Evolutionary conservation across 805 yeast species (phyloP), one percentile per base, ranked within the genome.

Genomic region (Lipomyces kockii): DNA sequence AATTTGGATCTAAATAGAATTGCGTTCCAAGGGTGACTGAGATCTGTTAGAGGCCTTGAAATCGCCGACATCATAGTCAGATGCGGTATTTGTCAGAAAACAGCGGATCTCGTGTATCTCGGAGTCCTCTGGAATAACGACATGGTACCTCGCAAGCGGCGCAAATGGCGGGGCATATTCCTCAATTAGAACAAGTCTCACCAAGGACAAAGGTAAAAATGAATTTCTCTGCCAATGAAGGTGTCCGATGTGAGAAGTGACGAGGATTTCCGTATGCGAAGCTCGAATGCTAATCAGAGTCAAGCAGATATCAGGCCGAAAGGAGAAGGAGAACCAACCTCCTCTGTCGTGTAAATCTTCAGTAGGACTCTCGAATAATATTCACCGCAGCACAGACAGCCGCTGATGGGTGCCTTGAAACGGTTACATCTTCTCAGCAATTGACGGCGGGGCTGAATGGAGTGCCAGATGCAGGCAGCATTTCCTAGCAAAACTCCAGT

Each of bases 391-490:
- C 17, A 43, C 49, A 5, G 49, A 3, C 9, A 43, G 22, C 8
- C 4, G 20, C 20, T 11, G 49, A 3, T 17, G 12, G 22, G 49
- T 43, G 6, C 22, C 49, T 43, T 37, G 43, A 37, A 12, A 12
- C 43, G 17, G 43, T 2, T 37, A 12, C 43, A 35, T 12, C 9
- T 43, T 43, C 49, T 17, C 7, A 17, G 22, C 22, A n/a, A n/a
- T n/a, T n/a, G n/a, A n/a, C n/a, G n/a, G n/a, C n/a, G n/a, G n/a
- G n/a, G n/a, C n/a, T n/a, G n/a, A 17, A 53, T 53, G 35, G 12
- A 53, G 35, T 14, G n/a, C 57, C 32, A 27, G 57, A 53, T 53
- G 35, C 20, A 32, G 57, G 9, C 17, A 20, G 57, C 57, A 53
- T 14, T 27, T 51, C 6, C 55, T 51, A 22, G 14, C 22, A 51